Percentiles rank a stretch among this genome's conserved stretches.
phyloP scores from a whole-genome alignment of 306 rosid species.

The Canavalia gladiata region DNA sequence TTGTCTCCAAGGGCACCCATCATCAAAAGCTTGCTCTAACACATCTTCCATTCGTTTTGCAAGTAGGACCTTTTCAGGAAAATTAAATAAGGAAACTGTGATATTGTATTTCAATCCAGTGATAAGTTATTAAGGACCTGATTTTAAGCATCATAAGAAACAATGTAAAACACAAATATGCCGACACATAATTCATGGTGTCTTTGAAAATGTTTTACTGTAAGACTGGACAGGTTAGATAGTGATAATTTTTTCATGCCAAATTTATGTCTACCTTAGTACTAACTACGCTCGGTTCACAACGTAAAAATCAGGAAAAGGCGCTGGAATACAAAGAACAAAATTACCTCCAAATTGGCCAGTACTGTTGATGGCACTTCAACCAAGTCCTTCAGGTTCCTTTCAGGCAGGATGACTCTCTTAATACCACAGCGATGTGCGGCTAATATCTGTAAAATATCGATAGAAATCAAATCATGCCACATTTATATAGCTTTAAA shows the following conservation, averaged over 20 bases:
- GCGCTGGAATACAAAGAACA: neutral
- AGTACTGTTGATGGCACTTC: slow-evolving; percentile 93
- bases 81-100: slow-evolving; percentile 13
- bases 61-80: slow-evolving; percentile 62
- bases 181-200: slow-evolving; percentile 1
- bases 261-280: neutral
- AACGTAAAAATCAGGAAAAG: slow-evolving; percentile 25
- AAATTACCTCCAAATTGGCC: slow-evolving; percentile 78
- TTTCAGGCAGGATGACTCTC: slow-evolving; percentile 93
- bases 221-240: slow-evolving; percentile 2
- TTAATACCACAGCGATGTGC: slow-evolving; percentile 92
- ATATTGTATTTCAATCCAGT: slow-evolving; percentile 32
- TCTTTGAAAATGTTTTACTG: slow-evolving; percentile 1
- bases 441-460: slow-evolving; percentile 83
- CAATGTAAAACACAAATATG: slow-evolving; percentile 16
- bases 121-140: slow-evolving; percentile 31
- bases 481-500: slow-evolving; percentile 8
- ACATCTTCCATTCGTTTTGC: slow-evolving; percentile 89
- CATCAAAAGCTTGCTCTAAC: slow-evolving; percentile 80
- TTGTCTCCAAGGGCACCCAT: slow-evolving; percentile 87
- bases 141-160: slow-evolving; percentile 13
- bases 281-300: slow-evolving; percentile 8
- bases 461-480: slow-evolving; percentile 36
- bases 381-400: slow-evolving; percentile 91
- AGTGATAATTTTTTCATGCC: slow-evolving; percentile 13